Evolutionary conservation across 441 rosid genomes (phyloP).

Genomic region (Theobroma grandiflorum): DNA sequence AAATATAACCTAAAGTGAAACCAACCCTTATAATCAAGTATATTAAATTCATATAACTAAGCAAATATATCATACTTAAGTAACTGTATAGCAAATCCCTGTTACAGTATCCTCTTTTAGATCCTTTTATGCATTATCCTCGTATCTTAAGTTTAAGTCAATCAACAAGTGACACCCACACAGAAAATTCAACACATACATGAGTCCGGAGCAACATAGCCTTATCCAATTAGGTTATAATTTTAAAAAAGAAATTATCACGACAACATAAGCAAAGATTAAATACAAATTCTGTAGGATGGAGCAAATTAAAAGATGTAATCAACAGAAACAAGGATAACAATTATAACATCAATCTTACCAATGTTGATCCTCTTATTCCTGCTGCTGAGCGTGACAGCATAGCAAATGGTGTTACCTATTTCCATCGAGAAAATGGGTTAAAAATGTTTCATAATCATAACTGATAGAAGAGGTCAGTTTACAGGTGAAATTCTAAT

Average conservation of each 20-base stretch:
- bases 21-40: neutral
- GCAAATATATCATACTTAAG: neutral
- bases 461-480: neutral
- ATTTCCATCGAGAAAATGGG: conserved; percentile 32
- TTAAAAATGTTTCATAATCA: neutral
- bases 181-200: neutral
- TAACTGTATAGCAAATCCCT: neutral
- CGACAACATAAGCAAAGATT: neutral
- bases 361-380: conserved; percentile 95
- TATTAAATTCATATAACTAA: neutral
- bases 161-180: neutral
- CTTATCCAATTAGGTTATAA: neutral
- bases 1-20: neutral
- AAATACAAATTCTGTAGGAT: neutral
- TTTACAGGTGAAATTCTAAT: neutral
- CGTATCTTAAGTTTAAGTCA: neutral
- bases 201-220: neutral
- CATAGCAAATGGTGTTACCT: conserved; percentile 98
- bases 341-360: conserved; percentile 38
- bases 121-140: neutral
- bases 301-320: neutral
- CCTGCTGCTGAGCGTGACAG: conserved; percentile 95
- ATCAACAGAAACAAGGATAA: conserved; percentile 23
- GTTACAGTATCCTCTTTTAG: neutral
- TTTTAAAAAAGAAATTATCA: neutral